A percentile compares a stretch with the other conserved stretches of the same genome.
Conservation (phyloP, 2,329 filamentous ascomycete species). For the Colletotrichum caudatum region DNA sequence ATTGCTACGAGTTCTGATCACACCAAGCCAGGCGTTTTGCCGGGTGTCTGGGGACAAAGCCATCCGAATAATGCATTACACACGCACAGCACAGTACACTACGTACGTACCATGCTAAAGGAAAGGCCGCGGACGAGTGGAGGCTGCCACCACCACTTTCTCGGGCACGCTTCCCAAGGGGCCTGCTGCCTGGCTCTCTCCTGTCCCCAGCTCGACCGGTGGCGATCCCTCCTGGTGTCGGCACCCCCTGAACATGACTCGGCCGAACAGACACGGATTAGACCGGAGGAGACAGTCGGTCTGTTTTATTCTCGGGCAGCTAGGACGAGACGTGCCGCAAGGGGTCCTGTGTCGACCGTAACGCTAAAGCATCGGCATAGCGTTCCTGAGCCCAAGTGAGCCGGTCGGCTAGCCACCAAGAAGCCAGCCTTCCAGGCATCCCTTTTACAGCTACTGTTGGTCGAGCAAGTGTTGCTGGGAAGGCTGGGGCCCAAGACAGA, state of each 20-base stretch:
- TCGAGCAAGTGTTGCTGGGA: conserved; percentile 1
- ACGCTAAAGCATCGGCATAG: neutral
- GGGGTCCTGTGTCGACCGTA: neutral
- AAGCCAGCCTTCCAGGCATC: neutral
- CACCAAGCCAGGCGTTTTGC: neutral
- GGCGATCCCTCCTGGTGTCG: neutral
- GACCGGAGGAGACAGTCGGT: conserved; percentile 19
- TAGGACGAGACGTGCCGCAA: neutral
- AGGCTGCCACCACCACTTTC: neutral
- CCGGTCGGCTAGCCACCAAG: neutral
- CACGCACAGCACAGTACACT: neutral
- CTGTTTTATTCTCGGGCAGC: neutral
- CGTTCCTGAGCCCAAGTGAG: conserved; percentile 10
- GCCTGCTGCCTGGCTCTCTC: conserved; percentile 3
- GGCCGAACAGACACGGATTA: conserved; percentile 22
- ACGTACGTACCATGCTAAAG: neutral
- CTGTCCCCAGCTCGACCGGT: neutral
- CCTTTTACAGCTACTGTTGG: no score
- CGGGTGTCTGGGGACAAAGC: conserved; percentile 9
- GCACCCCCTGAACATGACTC: conserved; percentile 10
- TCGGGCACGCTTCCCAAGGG: neutral
- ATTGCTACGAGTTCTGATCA: neutral
- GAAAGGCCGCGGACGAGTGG: neutral
- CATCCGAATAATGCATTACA: neutral
- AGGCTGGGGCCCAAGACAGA: conserved; percentile 1